Base-by-base conservation (phyloP, 805 yeast genomes). In the Cyberlindnera maritima region DNA sequence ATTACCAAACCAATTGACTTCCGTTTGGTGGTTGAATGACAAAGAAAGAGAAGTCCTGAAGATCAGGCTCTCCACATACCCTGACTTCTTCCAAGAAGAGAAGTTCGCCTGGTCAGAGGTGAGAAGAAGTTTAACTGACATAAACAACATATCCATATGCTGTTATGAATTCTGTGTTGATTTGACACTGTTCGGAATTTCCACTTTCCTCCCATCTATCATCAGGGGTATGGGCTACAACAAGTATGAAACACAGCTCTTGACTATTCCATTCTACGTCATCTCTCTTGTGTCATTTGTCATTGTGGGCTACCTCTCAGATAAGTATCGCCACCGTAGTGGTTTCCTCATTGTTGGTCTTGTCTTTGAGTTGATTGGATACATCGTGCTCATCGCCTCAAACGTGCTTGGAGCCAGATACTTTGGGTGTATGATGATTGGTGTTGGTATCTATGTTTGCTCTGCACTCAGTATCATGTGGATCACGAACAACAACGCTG, bases 111-210 rank as follows among this genome's bases (percentile, higher is more conserved):
- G 70, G 70, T 54, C 55, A 17, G 72, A 68, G 50, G 71, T 68
- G 11, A 50, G 51, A 46, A 58, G 65, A 38, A 71, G 74, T 1
- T 48, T 71, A 28, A 46, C 57, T 23, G 78, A 75, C 47, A 62
- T 66, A 38, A 68, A 69, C 48, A 62, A 69, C 23, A 59, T 63
- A 41, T 47, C 65, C 18, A 62, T 69, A 25, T 63, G 66, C 43
- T 46, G 60, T n/a, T 69, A 70, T 50, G 77, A 74, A 54, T 74
- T 75, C 54, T 72, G 77, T 58, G 70, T 61, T 40, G 76, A 73
- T 54, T 51, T 66, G 13, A 60, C 69, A 8, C 56, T 71, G 29
- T 75, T 72, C 52, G 79, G 79, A 11, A 70, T 72, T 18, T 66
- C 77, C 19, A 65, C 71, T 17, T 74, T 75, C 47, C 54, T 75